phyloP scores from a whole-genome alignment of 805 yeast species.

The Clavispora vitiphila region DNA sequence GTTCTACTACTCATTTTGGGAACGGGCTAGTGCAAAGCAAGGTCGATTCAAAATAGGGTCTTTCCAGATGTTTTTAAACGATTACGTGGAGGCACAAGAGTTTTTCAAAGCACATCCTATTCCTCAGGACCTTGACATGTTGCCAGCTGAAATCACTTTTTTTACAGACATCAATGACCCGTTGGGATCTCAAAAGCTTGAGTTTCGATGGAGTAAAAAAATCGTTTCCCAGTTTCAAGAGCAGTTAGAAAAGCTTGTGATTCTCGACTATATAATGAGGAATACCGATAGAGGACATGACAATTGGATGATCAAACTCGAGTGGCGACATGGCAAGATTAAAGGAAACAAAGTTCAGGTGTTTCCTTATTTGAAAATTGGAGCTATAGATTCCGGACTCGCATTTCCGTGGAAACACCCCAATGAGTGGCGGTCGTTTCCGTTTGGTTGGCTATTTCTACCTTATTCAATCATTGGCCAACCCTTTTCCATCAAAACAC shows the following conservation, averaged over 20 bases:
- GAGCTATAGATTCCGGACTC: slow-evolving; percentile 73
- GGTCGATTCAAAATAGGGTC: slow-evolving; percentile 52
- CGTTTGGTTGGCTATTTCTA: slow-evolving; percentile 71
- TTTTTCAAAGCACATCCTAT: slow-evolving; percentile 55
- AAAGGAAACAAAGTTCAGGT: slow-evolving; percentile 7
- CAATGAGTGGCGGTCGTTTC: slow-evolving; percentile 75
- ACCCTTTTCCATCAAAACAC: slow-evolving; percentile 55
- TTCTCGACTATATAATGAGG: slow-evolving; percentile 66
- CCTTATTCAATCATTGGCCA: slow-evolving; percentile 62
- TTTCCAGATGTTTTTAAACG: slow-evolving; percentile 57
- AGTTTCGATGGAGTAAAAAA: slow-evolving; percentile 51
- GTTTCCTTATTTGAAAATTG: slow-evolving; percentile 45
- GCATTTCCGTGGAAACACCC: slow-evolving; percentile 82
- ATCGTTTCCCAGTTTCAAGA: slow-evolving; percentile 48
- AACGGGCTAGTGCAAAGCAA: slow-evolving; percentile 19
- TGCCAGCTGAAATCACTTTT: slow-evolving; percentile 14
- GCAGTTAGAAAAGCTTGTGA: slow-evolving; percentile 64
- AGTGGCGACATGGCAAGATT: slow-evolving; percentile 28
- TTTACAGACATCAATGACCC: slow-evolving; percentile 9
- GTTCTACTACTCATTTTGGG: slow-evolving; percentile 53
- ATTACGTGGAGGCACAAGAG: slow-evolving; percentile 55
- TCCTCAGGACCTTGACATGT: slow-evolving; percentile 29
- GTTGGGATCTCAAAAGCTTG: slow-evolving; percentile 4
- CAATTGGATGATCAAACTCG: slow-evolving; percentile 69
- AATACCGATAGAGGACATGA: slow-evolving; percentile 73